Conservation (phyloP, 1,139 yeast genomes). For the Magnusiomyces magnusii region DNA sequence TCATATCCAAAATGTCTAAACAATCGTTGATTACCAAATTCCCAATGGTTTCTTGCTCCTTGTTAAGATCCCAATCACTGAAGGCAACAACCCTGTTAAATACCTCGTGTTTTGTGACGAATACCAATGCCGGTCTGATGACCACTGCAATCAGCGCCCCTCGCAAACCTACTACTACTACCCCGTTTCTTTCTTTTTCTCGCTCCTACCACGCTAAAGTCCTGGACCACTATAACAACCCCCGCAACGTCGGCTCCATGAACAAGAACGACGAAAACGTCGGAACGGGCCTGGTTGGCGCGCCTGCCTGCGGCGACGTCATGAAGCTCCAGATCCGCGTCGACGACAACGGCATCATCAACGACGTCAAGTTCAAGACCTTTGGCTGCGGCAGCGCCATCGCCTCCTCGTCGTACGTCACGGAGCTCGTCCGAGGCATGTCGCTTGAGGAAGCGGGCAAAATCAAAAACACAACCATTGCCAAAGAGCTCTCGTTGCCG, state of each 20-base stretch:
- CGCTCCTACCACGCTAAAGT: conserved; percentile 34
- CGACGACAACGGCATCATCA: conserved; percentile 81
- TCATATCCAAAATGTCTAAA: no score
- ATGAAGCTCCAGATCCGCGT: conserved; percentile 96
- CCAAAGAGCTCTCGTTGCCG: conserved; percentile 87
- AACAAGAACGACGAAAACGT: conserved; percentile 70
- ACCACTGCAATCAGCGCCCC: neutral
- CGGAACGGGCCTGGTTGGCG: conserved; percentile 97
- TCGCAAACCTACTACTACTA: neutral
- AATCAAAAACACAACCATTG: conserved; percentile 86
- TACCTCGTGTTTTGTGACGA: no score
- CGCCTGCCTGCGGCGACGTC: conserved; percentile 99
- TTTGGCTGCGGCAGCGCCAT: conserved; percentile 98
- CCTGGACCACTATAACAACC: conserved; percentile 92
- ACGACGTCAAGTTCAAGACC: conserved; percentile 95
- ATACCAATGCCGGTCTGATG: neutral
- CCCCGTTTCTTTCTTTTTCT: neutral
- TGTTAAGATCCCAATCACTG: no score
- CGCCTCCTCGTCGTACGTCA: conserved; percentile 90
- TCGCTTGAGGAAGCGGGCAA: conserved; percentile 87
- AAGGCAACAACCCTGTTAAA: neutral
- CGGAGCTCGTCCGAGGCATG: conserved; percentile 94
- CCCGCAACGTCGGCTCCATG: conserved; percentile 91
- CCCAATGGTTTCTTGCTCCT: no score
- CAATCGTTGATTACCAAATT: no score